Conservation (phyloP, 2,329 filamentous ascomycete species). For the Aspergillus aculeatus region DNA sequence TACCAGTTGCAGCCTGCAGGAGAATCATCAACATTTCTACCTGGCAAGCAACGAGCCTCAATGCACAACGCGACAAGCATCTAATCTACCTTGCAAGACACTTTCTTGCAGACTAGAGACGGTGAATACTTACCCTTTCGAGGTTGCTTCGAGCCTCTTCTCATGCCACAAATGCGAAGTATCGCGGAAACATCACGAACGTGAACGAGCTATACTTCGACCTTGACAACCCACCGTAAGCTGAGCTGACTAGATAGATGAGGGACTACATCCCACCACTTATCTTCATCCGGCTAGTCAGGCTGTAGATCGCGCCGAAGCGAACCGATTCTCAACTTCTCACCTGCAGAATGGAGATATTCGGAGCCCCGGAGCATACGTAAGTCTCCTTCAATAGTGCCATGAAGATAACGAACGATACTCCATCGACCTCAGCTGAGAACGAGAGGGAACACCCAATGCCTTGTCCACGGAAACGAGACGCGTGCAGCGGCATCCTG, state of each 20-base stretch:
- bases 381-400: not conserved
- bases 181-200: no score
- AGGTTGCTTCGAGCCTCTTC: no score
- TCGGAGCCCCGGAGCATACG: not conserved
- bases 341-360: not conserved
- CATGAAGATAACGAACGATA: not conserved
- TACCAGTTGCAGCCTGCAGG: not conserved
- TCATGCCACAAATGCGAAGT: no score
- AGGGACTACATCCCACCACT: not conserved
- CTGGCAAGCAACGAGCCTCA: not conserved
- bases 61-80: no score
- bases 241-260: not conserved
- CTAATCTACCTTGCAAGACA: no score
- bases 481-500: not conserved
- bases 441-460: not conserved
- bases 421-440: not conserved
- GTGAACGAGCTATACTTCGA: not conserved
- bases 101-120: no score
- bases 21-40: not conserved
- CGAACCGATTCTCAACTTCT: not conserved
- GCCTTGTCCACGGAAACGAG: not conserved
- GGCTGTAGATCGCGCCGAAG: not conserved
- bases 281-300: not conserved
- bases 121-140: no score
- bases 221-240: not conserved